These are phyloP conservation scores for Aspergillus viridinutans DNA, from an alignment of 2,329 filamentous ascomycete species.

Conservation along the genomic window DNA sequence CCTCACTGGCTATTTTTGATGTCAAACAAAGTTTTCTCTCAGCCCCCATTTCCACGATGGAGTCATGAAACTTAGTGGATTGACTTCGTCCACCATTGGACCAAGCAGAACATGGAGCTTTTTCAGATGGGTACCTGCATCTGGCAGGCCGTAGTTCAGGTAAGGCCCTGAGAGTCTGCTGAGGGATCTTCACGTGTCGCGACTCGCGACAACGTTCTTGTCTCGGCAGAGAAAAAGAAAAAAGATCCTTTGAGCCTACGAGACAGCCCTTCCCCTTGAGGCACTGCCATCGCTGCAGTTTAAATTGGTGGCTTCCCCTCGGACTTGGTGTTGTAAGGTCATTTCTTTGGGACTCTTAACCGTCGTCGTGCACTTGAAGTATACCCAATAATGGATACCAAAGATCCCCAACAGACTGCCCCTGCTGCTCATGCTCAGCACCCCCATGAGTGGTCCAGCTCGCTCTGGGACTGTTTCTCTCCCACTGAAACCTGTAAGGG, in stretches of 20 bases:
- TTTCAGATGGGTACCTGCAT: not conserved
- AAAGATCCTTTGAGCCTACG: not conserved
- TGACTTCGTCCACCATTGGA: not conserved
- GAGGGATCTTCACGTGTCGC: not conserved
- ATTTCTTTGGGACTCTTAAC: not conserved
- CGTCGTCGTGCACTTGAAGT: not conserved
- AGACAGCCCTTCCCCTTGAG: not conserved
- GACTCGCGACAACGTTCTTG: not conserved
- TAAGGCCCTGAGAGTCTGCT: not conserved
- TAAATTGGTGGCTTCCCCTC: not conserved
- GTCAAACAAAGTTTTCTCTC: not conserved
- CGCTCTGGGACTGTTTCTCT: constrained; percentile 31
- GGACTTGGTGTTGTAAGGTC: not conserved
- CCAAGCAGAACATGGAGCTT: not conserved
- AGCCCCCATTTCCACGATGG: not conserved
- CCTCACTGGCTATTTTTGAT: not conserved
- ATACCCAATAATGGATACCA: not conserved
- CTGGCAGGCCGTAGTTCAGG: not conserved
- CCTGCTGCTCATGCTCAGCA: not conserved
- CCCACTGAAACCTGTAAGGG: constrained; percentile 29
- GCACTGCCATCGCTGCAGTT: not conserved
- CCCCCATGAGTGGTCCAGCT: constrained; percentile 24
- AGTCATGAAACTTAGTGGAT: not conserved
- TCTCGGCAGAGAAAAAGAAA: not conserved
- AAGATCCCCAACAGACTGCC: not conserved